These are phyloP conservation scores for Cercospora sojina DNA, from an alignment of 2,329 filamentous ascomycete species.

Conservation along the genomic window DNA sequence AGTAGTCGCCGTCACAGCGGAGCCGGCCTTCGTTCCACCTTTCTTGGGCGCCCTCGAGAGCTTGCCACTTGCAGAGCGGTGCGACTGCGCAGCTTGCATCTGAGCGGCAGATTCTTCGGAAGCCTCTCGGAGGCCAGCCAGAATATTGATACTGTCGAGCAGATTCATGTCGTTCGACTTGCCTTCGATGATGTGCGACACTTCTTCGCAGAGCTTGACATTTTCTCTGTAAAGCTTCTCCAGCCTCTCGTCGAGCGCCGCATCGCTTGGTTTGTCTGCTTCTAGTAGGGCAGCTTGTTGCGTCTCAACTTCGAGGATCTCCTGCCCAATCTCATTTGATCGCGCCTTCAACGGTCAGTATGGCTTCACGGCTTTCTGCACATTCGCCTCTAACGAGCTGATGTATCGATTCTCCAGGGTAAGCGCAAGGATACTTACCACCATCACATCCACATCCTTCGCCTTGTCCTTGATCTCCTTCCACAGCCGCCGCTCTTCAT, in stretches of 20 bases:
- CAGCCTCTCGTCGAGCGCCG: slow-evolving; percentile 47
- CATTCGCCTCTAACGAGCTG: neutral
- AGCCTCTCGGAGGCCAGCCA: slow-evolving; percentile 49
- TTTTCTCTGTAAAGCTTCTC: slow-evolving; percentile 50
- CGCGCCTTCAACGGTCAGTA: slow-evolving; percentile 25
- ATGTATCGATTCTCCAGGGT: neutral
- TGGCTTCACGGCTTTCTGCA: neutral
- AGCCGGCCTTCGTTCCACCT: slow-evolving; percentile 25
- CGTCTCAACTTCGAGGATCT: slow-evolving; percentile 40
- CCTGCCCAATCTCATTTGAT: slow-evolving; percentile 38
- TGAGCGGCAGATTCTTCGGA: slow-evolving; percentile 44
- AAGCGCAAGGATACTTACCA: slow-evolving; percentile 41
- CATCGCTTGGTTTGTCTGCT: slow-evolving; percentile 32
- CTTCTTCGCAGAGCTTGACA: slow-evolving; percentile 49
- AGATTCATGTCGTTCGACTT: slow-evolving; percentile 45
- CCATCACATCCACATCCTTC: slow-evolving; percentile 47
- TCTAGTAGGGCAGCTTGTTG: slow-evolving; percentile 38
- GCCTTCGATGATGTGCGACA: slow-evolving; percentile 45
- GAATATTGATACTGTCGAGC: slow-evolving; percentile 46
- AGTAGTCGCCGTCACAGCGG: slow-evolving; percentile 28
- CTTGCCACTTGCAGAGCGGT: slow-evolving; percentile 32
- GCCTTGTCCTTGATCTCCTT: slow-evolving; percentile 49
- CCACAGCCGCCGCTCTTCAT: slow-evolving; percentile 53
- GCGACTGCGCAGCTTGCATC: slow-evolving; percentile 32
- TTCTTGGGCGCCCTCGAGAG: slow-evolving; percentile 31